Evolutionary conservation across 164 flowering plant species (phyloP), one percentile per base, ranked within the genome.

Genomic region (Sedum album): DNA sequence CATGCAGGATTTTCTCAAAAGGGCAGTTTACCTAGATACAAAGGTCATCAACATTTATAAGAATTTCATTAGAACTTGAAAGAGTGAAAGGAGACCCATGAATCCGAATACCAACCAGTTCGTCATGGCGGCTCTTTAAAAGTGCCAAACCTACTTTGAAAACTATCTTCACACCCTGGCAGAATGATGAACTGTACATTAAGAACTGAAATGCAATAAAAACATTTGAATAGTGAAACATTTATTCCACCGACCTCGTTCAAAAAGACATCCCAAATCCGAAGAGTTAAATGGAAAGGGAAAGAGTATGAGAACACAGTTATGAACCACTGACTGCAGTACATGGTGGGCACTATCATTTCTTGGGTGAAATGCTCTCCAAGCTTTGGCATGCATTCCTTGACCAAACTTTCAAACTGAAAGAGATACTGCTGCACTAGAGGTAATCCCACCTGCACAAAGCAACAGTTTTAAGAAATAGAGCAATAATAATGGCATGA

Each of bases 271-370:
- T 95, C 99, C 99, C 99, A 95, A 39, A 95, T 90, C 60, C 97
- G 89, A 76, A 95, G 93, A 70, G 97, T 88, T 86, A 92, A 79
- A 77, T 87, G 88, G 78, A 95, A 95, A 4, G 99, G 99, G 74
- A 95, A 95, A 28, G 99, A 92, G 75, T 95, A 95, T 18, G 99
- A 83, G 82, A 95, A 95, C 42, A 95, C 97, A 18, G 99, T 95
- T 66, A 95, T 95, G 84, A 95, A 95, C 99, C 99, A 95, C 75
- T 95, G 99, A 74, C 99, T 95, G 31, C 96, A 97, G 79, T 95
- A 95, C 99, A 95, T 95, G 85, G 94, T 95, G 65, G 99, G 96
- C 70, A 86, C 90, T 73, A 95, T 87, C 88, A 86, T 82, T 78
- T 95, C 97, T 70, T 78, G 74, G n/a, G 82, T 64, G 76, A 91